Evolutionary conservation across 257 asterid genomes (phyloP), one percentile per base, ranked within the genome.

Genomic region (Anisodus tanguticus): DNA sequence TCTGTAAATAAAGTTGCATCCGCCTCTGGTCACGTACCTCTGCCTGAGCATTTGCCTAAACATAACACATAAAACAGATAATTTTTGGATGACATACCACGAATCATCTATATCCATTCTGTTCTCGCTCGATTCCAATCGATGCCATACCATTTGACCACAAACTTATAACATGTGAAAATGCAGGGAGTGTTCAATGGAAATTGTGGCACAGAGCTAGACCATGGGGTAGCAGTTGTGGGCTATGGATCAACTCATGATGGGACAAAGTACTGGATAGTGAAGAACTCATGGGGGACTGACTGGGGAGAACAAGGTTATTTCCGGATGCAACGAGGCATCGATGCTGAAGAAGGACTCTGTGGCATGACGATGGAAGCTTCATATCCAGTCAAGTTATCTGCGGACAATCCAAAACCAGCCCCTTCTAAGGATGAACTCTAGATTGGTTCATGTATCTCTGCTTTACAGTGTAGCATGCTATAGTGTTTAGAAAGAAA

Each of bases 291-390:
- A 11, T 92, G 97, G 95, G 95, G 95, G 7, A 2, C 88, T 0
- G 91, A 37, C 12, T 94, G 98, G 98, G 98, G 98, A 63, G 98
- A 94, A 78, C 76, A 88, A 2, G 97, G 98, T 10, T 94, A 92
- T 82, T 85, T 94, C 4, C 88, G 95, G 87, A 86, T 94, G 87
- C 85, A 92, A 74, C 89, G 95, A 0, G 93, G 86, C 8, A 87
- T 88, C 3, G 85, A 83, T 37, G 89, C 89, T 15, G 12, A 83
- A 63, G 97, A 86, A 54, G 98, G 97, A 26, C 55, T 91, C 31
- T 94, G 98, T 85, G 98, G 98, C 10, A 91, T 94, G 68, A 91
- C 97, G 37, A 91, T 91, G 93, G 91, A 92, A 45, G 95, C 97
- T 12, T 88, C 98, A 15, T 94, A 94, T 64, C 98, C 98, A 2